Percentiles rank a stretch among this genome's conserved stretches.
phyloP scores from a whole-genome alignment of 257 asterid species.

The Leptodermis oblonga region DNA sequence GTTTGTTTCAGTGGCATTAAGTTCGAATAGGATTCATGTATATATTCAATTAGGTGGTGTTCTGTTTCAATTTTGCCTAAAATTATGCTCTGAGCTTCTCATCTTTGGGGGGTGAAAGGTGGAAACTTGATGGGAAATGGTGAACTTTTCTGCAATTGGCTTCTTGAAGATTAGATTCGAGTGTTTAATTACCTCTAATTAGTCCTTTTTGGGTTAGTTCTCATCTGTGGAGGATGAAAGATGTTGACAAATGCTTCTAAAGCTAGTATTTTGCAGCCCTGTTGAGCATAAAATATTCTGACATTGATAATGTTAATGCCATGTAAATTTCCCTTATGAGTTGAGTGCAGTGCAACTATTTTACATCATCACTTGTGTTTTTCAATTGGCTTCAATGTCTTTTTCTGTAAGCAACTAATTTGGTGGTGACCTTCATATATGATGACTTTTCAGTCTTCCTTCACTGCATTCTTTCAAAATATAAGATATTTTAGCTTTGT shows the following conservation, averaged over 20 bases:
- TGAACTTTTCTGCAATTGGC: background rate
- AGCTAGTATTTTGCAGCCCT: background rate
- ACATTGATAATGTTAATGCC: background rate
- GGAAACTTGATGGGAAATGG: background rate
- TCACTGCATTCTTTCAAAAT: too few relatives aligned
- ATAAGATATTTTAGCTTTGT: too few relatives aligned
- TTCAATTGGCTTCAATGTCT: background rate
- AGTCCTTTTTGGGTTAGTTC: too few relatives aligned
- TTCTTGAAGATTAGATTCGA: background rate
- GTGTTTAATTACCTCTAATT: background rate
- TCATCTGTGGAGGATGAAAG: too few relatives aligned
- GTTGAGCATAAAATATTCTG: background rate
- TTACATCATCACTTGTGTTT: background rate
- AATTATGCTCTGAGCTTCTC: background rate
- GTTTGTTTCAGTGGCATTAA: background rate
- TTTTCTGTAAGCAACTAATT: conserved; percentile 2
- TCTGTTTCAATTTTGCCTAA: background rate
- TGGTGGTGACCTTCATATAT: background rate
- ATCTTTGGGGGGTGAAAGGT: background rate
- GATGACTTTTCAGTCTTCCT: background rate
- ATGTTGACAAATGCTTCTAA: background rate
- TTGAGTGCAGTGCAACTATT: background rate
- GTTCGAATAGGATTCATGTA: background rate
- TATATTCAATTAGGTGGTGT: background rate
- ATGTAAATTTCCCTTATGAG: background rate